phyloP scores from a whole-genome alignment of 768 basidiomycete genomes.

The Suillus placidus region DNA sequence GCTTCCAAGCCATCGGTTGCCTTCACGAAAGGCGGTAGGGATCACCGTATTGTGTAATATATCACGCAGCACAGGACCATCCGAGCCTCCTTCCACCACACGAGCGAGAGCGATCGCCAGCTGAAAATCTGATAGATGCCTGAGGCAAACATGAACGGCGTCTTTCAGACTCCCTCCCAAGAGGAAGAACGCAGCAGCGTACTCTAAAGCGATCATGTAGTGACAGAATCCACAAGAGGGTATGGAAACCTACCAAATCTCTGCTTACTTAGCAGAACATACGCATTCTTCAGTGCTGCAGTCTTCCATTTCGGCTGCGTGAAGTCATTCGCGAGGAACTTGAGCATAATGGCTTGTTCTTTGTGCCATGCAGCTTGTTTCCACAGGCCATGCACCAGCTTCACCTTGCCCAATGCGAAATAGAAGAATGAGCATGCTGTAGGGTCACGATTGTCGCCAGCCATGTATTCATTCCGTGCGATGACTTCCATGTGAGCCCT shows the following conservation, averaged over 20 bases:
- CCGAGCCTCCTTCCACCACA: slow-evolving; percentile 78
- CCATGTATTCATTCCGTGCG: slow-evolving; percentile 92
- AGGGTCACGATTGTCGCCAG: slow-evolving; percentile 85
- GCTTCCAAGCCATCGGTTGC: slow-evolving; percentile 91
- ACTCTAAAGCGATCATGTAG: slow-evolving; percentile 49
- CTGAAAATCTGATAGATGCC: slow-evolving; percentile 87
- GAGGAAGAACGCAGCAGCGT: slow-evolving; percentile 98
- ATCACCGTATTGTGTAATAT: slow-evolving; percentile 78
- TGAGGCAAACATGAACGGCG: slow-evolving; percentile 87
- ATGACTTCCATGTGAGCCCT: slow-evolving; percentile 81
- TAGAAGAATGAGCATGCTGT: slow-evolving; percentile 89
- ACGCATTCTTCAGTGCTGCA: slow-evolving; percentile 96
- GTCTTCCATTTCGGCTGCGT: slow-evolving; percentile 81
- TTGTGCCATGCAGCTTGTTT: slow-evolving; percentile 92
- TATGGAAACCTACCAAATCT: slow-evolving; percentile 73
- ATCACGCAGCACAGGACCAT: slow-evolving; percentile 72
- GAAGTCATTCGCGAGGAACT: slow-evolving; percentile 92
- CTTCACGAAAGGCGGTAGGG: slow-evolving; percentile 81
- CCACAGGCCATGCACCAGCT: slow-evolving; percentile 94
- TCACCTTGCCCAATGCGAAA: slow-evolving; percentile 91
- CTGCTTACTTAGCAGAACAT: slow-evolving; percentile 85
- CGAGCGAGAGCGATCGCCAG: slow-evolving; percentile 87
- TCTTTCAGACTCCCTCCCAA: slow-evolving; percentile 88
- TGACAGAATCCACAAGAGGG: background rate
- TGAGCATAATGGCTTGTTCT: slow-evolving; percentile 87